Evolutionary conservation across 495 filamentous ascomycete genomes (phyloP).

Genomic region (Hypoxylon intermedium): DNA sequence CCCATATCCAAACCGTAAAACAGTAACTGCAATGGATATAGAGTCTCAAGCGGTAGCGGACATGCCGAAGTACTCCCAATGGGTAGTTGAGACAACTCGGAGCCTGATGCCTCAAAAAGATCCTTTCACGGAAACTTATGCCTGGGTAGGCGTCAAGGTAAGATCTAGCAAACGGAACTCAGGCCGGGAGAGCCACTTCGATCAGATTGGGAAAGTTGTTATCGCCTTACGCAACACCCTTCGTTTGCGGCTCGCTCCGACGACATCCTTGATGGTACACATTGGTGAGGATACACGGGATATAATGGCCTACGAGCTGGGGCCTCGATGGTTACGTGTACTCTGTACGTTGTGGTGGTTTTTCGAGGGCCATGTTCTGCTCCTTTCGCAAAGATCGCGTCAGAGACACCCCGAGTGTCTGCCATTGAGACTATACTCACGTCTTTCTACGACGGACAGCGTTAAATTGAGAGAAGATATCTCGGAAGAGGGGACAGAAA

Average conservation of each 20-base stretch:
- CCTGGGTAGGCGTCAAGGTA: conserved; percentile 24
- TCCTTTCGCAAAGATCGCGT: conserved; percentile 14
- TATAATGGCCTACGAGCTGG: neutral
- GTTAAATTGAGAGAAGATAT: neutral
- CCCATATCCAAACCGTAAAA: neutral
- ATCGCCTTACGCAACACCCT: neutral
- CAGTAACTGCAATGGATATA: neutral
- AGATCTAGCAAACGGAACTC: conserved; percentile 19
- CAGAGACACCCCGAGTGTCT: neutral
- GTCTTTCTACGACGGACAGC: neutral
- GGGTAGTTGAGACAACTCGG: conserved; percentile 3
- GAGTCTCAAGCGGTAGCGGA: conserved; percentile 9
- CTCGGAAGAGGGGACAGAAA: neutral
- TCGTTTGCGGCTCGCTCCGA: conserved; percentile 10
- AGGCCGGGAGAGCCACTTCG: conserved; percentile 3
- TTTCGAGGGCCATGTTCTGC: conserved; percentile 2
- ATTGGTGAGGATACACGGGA: conserved; percentile 2
- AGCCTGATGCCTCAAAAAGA: neutral
- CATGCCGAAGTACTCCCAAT: conserved; percentile 5
- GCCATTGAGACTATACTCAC: conserved; percentile 1
- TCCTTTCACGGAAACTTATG: neutral
- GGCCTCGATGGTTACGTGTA: neutral
- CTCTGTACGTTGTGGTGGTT: conserved; percentile 33
- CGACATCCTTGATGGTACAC: conserved; percentile 15
- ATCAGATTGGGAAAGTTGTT: conserved; percentile 5